These are phyloP conservation scores for Helotiales sp. DNA, from an alignment of 2,329 filamentous ascomycete genomes.

Conservation along the genomic window DNA sequence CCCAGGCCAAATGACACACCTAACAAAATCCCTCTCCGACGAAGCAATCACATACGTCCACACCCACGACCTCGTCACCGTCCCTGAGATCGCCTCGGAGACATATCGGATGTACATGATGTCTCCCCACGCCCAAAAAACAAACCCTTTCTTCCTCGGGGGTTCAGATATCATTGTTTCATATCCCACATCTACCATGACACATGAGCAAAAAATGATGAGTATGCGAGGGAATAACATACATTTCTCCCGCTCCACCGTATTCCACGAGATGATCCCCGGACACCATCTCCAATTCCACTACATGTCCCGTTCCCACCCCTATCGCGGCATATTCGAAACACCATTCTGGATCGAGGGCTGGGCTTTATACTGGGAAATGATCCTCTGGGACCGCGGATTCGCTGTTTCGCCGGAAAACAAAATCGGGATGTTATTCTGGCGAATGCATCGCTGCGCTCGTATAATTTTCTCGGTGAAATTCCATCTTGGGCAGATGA, in stretches of 20 bases:
- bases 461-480: conserved; percentile 58
- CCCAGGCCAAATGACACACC: conserved; percentile 52
- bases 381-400: conserved; percentile 54
- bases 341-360: conserved; percentile 62
- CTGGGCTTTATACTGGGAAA: conserved; percentile 64
- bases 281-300: conserved; percentile 57
- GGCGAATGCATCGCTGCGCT: conserved; percentile 62
- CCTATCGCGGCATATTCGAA: conserved; percentile 52
- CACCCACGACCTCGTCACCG: conserved; percentile 53
- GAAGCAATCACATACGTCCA: conserved; percentile 55
- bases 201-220: conserved; percentile 57
- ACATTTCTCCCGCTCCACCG: conserved; percentile 57
- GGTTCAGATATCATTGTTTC: conserved; percentile 54
- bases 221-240: conserved; percentile 59
- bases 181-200: conserved; percentile 54
- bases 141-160: conserved; percentile 60
- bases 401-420: conserved; percentile 53
- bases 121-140: conserved; percentile 50
- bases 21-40: conserved; percentile 51
- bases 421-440: conserved; percentile 58
- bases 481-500: conserved; percentile 57
- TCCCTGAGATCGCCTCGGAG: conserved; percentile 53
- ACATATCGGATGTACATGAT: conserved; percentile 60
- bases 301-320: conserved; percentile 46
- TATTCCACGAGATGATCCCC: conserved; percentile 62